Evolutionary conservation across 441 rosid species (phyloP), one percentile per base, ranked within the genome.

Genomic region (Bocquillonia castaneifolia): DNA sequence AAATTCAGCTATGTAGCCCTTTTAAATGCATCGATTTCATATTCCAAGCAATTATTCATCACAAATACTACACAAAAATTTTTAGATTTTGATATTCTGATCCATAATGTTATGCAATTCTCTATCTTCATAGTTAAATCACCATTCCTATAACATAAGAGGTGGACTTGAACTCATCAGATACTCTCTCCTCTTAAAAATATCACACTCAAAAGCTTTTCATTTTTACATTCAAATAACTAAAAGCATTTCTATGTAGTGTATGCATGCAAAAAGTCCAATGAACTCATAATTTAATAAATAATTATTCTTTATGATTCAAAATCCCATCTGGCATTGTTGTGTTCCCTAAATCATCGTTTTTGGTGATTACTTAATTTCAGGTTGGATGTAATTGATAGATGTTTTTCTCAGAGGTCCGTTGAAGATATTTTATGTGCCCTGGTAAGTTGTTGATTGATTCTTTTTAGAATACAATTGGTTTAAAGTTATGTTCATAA

Each of bases 391-490:
- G 80, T 90, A 51, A 90, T 93, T 40, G 84, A 87, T 63, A 83
- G 78, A 75, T 91, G 96, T 74, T 93, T 91, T 78, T 90, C 92
- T 34, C 78, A 58, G 69, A 87, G 80, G 79, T 91, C 96, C 23
- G 87, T 87, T 55, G 96, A 91, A 78, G 93, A 86, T 28, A 94
- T 94, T 73, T 64, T 94, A 76, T 79, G 78, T 73, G 83, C 97
- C 63, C 92, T 93, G 71, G 96, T 93, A 81, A 82, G 96, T 74
- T 71, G 60, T n/a, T 67, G 17, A 15, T 22, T 64, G 18, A 23
- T 1, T 29, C 26, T 45, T 2, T 66, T 52, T 59, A n/a, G 23
- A 60, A 34, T 40, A 50, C 39, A 60, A 51, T 5, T n/a, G 28
- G 14, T 50, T 32, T 56, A 0, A 26, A 44, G 15, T 31, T 18